Evolutionary conservation across 371 early-diverging fungal genomes (phyloP).

Genomic region (Saksenaea vasiformis): DNA sequence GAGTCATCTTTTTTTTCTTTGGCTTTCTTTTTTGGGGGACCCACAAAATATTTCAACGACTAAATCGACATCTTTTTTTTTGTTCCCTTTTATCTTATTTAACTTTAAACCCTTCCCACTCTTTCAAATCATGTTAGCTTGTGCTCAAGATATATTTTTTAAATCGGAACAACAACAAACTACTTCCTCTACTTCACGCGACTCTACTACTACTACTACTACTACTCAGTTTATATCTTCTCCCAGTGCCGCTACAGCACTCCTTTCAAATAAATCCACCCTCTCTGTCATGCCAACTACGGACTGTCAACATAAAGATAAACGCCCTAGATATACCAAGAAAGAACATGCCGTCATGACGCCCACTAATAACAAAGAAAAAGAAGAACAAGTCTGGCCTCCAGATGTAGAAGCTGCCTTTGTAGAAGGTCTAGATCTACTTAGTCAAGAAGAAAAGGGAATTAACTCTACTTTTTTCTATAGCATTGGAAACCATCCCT

Average conservation of each 20-base stretch:
- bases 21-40: not conserved
- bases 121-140: constrained; percentile 25
- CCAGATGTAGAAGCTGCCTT: constrained; percentile 70
- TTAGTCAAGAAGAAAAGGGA: no score
- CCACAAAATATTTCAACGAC: constrained; percentile 7
- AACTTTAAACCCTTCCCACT: constrained; percentile 4
- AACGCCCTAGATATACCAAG: constrained; percentile 17
- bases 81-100: not conserved
- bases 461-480: not conserved
- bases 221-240: not conserved
- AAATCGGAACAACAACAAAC: constrained; percentile 8
- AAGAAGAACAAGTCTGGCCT: constrained; percentile 72
- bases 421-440: constrained; percentile 72
- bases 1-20: not conserved
- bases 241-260: not conserved
- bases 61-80: constrained; percentile 5
- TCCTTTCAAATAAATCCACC: constrained; percentile 4
- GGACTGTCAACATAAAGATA: constrained; percentile 22
- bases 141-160: constrained; percentile 33
- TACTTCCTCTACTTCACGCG: not conserved
- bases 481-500: constrained; percentile 61
- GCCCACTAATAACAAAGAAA: constrained; percentile 22
- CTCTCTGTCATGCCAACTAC: constrained; percentile 8
- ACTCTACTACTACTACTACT: no score
- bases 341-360: constrained; percentile 12